Evolutionary conservation across 2,329 filamentous ascomycete genomes (phyloP).

Genomic region (Orbilia quercus): DNA sequence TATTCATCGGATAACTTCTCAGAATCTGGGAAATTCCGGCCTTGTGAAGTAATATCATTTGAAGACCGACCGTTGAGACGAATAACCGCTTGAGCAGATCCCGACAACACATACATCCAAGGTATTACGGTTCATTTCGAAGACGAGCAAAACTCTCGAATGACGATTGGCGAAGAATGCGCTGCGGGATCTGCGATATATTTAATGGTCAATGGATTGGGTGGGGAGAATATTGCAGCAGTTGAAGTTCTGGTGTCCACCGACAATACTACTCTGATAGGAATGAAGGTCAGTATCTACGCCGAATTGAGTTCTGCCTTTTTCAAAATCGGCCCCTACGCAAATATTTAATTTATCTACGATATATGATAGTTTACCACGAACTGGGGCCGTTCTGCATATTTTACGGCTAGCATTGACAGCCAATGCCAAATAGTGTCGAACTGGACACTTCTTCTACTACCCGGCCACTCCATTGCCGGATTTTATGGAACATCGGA

Average conservation of each 20-base stretch:
- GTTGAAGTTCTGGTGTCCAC: neutral
- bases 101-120: neutral
- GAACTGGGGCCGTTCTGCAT: slow-evolving; percentile 7
- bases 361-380: slow-evolving; percentile 1
- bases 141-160: neutral
- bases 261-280: neutral
- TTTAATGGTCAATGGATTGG: neutral
- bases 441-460: neutral
- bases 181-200: neutral
- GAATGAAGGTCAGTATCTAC: neutral
- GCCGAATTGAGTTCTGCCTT: too few species aligned
- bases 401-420: neutral
- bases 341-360: too few species aligned
- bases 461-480: neutral
- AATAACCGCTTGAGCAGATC: slow-evolving; percentile 5
- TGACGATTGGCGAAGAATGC: slow-evolving; percentile 8
- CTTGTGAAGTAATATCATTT: slow-evolving; percentile 2
- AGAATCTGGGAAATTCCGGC: slow-evolving; percentile 4
- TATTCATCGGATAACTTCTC: neutral
- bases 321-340: too few species aligned
- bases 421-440: neutral
- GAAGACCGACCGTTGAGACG: neutral
- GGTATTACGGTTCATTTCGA: slow-evolving; percentile 17
- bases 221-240: neutral
- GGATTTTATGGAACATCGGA: slow-evolving; percentile 12